phyloP scores from a whole-genome alignment of 257 asterid genomes.

The Rubia yunnanensis region DNA sequence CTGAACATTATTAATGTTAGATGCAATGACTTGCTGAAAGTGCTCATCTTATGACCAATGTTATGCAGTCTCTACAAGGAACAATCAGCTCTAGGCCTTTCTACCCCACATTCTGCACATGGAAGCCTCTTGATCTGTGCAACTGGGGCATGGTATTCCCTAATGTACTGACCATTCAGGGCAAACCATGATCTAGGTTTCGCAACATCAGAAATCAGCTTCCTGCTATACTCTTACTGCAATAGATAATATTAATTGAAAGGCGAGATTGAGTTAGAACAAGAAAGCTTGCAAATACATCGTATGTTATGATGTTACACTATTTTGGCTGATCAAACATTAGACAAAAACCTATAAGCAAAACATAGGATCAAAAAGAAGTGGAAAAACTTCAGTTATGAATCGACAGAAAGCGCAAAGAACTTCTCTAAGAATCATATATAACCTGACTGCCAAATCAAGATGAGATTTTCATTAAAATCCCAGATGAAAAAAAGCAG shows the following conservation, averaged over 20 bases:
- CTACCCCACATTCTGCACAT: conserved; percentile 79
- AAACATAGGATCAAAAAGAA: background rate
- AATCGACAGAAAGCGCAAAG: background rate
- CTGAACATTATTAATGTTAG: background rate
- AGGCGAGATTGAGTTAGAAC: background rate
- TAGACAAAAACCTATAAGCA: background rate
- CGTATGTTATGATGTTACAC: no score
- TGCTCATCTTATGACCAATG: no score
- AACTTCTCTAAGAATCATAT: background rate
- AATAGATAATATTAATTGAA: conserved; percentile 7
- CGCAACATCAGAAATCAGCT: conserved; percentile 47
- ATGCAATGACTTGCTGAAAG: background rate
- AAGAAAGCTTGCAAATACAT: background rate
- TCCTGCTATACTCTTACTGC: conserved; percentile 26
- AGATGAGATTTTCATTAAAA: no score
- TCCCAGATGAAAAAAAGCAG: no score
- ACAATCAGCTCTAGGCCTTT: conserved; percentile 84
- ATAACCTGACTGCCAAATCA: background rate
- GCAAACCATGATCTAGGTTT: conserved; percentile 91
- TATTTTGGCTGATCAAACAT: background rate
- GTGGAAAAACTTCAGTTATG: background rate
- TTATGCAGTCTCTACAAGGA: no score
- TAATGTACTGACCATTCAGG: conserved; percentile 85
- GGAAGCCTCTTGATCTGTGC: conserved; percentile 96
- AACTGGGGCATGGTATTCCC: conserved; percentile 95